These are phyloP conservation scores for Leucocoprinus sp. DNA, from an alignment of 768 basidiomycete species.

Conservation along the genomic window DNA sequence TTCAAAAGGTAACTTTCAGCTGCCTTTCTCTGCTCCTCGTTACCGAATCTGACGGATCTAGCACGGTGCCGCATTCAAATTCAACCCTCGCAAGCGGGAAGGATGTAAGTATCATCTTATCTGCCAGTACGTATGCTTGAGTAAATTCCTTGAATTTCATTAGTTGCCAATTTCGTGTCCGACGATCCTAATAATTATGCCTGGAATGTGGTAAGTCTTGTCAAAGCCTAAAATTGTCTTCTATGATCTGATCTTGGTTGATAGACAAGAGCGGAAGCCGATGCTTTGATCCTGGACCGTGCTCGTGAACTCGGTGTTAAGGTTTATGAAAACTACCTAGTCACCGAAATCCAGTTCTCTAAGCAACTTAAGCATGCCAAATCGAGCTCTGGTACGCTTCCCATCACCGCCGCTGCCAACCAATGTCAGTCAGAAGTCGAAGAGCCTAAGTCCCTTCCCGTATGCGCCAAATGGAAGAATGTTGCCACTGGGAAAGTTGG, in stretches of 20 bases:
- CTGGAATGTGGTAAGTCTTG: conserved; percentile 46
- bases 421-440: conserved; percentile 1
- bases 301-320: conserved; percentile 35
- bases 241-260: neutral
- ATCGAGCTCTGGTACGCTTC: conserved; percentile 17
- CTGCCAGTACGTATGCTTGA: neutral
- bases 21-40: neutral
- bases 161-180: conserved; percentile 51
- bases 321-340: conserved; percentile 39
- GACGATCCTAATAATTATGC: conserved; percentile 38
- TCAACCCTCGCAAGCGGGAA: conserved; percentile 47
- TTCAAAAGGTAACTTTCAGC: conserved; percentile 20
- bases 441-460: conserved; percentile 26
- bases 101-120: conserved; percentile 35
- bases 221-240: neutral
- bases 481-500: conserved; percentile 26
- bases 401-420: conserved; percentile 11
- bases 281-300: conserved; percentile 45
- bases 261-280: conserved; percentile 45
- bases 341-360: conserved; percentile 38
- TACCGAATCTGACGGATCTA: conserved; percentile 15
- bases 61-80: conserved; percentile 54
- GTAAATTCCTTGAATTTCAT: neutral
- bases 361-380: conserved; percentile 15
- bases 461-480: conserved; percentile 19